Conservation (phyloP, 768 basidiomycete genomes). For the Trichaptum fuscoviolaceum region DNA sequence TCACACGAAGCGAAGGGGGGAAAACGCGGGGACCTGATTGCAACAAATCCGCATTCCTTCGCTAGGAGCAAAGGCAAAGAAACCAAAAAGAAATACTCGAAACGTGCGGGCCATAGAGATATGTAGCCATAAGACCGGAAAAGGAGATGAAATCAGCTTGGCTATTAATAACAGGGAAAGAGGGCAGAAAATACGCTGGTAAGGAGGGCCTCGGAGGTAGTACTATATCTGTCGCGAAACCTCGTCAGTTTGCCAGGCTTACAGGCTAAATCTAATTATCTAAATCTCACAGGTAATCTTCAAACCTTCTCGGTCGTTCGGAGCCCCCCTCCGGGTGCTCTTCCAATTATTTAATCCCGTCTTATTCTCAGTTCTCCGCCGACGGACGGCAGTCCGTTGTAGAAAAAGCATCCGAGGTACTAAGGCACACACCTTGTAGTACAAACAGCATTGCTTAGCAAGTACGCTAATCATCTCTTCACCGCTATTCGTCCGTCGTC, state of each 20-base stretch:
- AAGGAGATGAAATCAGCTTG: not conserved
- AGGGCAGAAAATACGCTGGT: not conserved
- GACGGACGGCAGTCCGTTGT: not conserved
- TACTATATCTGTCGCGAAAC: not conserved
- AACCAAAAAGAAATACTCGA: not conserved
- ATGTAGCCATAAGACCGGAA: not conserved
- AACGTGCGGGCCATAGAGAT: not conserved
- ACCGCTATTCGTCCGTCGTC: not conserved
- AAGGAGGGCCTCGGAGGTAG: not conserved
- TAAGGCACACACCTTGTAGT: not conserved
- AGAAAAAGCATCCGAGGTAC: not conserved
- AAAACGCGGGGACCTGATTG: not conserved
- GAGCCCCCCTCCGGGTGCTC: not conserved
- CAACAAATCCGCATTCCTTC: not conserved
- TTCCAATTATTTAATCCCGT: not conserved
- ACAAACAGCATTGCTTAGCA: not conserved
- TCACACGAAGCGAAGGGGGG: not conserved
- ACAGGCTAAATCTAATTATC: conserved; percentile 1
- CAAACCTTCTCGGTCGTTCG: not conserved
- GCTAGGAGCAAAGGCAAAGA: not conserved
- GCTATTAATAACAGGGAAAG: not conserved
- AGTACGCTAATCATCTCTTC: not conserved
- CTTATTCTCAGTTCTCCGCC: conserved; percentile 1
- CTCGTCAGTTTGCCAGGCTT: not conserved
- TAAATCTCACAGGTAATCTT: not conserved